A percentile compares a stretch with the other conserved stretches of the same genome.
phyloP scores from a whole-genome alignment of 306 rosid genomes.

The Phaseolus lunatus region DNA sequence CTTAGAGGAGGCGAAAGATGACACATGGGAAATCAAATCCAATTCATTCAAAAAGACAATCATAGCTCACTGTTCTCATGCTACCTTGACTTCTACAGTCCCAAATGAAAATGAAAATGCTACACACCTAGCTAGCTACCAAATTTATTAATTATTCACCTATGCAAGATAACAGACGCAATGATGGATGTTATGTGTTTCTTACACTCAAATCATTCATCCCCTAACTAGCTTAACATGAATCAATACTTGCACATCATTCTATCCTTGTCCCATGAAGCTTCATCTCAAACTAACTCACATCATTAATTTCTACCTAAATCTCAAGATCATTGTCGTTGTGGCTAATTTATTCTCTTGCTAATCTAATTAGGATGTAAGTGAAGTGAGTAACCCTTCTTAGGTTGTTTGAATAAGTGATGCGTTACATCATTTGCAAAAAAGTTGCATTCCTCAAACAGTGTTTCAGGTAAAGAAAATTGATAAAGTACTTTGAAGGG shows the following conservation, averaged over 20 bases:
- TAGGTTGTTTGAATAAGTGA: conserved; percentile 9
- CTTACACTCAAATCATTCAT: conserved; percentile 1
- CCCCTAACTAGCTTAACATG: neutral
- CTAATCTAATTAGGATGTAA: neutral
- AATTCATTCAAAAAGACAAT: conserved; percentile 42
- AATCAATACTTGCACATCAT: too few species aligned
- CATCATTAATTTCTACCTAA: neutral
- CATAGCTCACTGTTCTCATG: conserved; percentile 39
- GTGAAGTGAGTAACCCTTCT: neutral
- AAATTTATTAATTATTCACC: conserved; percentile 1
- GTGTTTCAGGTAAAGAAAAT: conserved; percentile 47
- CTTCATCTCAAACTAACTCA: too few species aligned
- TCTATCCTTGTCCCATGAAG: neutral
- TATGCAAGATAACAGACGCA: neutral
- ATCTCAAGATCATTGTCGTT: too few species aligned
- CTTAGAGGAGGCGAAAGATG: conserved; percentile 39
- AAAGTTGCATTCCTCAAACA: conserved; percentile 35
- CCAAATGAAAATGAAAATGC: neutral
- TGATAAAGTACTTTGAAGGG: conserved; percentile 58
- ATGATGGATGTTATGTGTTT: neutral
- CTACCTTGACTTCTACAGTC: conserved; percentile 48
- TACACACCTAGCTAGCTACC: neutral
- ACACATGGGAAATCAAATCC: conserved; percentile 44
- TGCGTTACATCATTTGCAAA: conserved; percentile 42
- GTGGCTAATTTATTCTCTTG: neutral